Base-by-base conservation (phyloP, 306 rosid species). In the Citrullus amarus region DNA sequence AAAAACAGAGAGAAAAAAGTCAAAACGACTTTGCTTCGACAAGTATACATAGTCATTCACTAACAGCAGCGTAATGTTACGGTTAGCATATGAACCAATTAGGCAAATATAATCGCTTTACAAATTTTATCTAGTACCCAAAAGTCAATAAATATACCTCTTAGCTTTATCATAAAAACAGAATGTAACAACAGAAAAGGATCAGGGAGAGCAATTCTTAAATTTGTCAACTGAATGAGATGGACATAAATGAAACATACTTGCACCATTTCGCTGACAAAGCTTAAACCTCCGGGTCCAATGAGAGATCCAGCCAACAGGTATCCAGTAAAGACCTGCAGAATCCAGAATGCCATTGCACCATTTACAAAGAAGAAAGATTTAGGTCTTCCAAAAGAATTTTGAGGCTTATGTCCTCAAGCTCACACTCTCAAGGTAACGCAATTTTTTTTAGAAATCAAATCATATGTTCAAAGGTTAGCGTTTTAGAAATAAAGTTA, bases 221-320 rank as follows among this genome's bases (percentile, higher is more conserved):
- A 51, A 30, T 30, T 73, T 30, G 22, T 51, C 3, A 51, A 61
- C 36, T 48, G 53, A 78, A 70, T 6, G 9, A 9, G 20, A 60
- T 56, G 82, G 22, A 13, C 41, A 67, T 67, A 76, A 78, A 78
- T 80, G 81, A 39, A 79, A 86, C 98, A 71, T 91, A 95, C 97
- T 84, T 91, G 99, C 83, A 95, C 99, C 97, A 92, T 92, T 88
- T 92, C 99, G 81, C 97, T 91, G 72, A 95, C 91, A 92, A 89
- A 91, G 81, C 93, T 91, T 83, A 95, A 88, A 77, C 97, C 97
- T 54, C 97, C 99, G 3, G 99, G 99, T 77, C 99, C 97, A 79
- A 92, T 88, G 76, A 91, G 9, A 59, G 99, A 95, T 81, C 97
- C 96, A 53, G 99, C 99, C 16, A 92, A 86, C 78, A 95, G 85